These are phyloP conservation scores for Pterula multifida DNA, from an alignment of 1,284 basidiomycete genomes.

Conservation along the genomic window DNA sequence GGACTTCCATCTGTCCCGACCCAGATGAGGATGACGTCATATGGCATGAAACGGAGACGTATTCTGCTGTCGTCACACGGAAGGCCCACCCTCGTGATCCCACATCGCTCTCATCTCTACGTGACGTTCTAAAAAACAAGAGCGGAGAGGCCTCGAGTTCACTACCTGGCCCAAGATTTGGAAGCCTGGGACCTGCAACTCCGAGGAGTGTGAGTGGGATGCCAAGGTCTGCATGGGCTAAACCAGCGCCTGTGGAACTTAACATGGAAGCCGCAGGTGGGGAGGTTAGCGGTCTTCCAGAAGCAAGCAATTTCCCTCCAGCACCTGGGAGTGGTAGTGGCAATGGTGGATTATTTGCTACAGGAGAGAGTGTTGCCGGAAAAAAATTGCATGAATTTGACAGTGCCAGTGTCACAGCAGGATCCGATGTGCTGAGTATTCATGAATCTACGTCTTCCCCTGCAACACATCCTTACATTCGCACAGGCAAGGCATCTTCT, in stretches of 20 bases:
- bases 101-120: slow-evolving; percentile 40
- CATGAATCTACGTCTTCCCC: slow-evolving; percentile 15
- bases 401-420: slow-evolving; percentile 13
- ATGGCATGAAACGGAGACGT: slow-evolving; percentile 51
- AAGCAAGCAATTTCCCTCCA: slow-evolving; percentile 18
- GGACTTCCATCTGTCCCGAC: slow-evolving; percentile 27
- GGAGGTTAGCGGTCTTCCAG: slow-evolving; percentile 26
- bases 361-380: slow-evolving; percentile 19
- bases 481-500: slow-evolving; percentile 23
- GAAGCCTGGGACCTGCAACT: slow-evolving; percentile 6
- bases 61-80: slow-evolving; percentile 44
- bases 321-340: neutral
- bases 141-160: slow-evolving; percentile 13
- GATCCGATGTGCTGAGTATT: slow-evolving; percentile 9
- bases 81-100: slow-evolving; percentile 53
- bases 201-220: slow-evolving; percentile 8
- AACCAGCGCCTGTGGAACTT: slow-evolving; percentile 41
- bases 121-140: slow-evolving; percentile 49
- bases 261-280: slow-evolving; percentile 40
- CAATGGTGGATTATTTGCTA: neutral
- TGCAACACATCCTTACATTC: slow-evolving; percentile 26
- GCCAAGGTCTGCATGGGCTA: slow-evolving; percentile 41
- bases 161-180: slow-evolving; percentile 11
- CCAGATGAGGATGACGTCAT: slow-evolving; percentile 45
- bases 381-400: slow-evolving; percentile 40